Conservation (phyloP, 2,329 filamentous ascomycete genomes). For the Cadophora malorum region DNA sequence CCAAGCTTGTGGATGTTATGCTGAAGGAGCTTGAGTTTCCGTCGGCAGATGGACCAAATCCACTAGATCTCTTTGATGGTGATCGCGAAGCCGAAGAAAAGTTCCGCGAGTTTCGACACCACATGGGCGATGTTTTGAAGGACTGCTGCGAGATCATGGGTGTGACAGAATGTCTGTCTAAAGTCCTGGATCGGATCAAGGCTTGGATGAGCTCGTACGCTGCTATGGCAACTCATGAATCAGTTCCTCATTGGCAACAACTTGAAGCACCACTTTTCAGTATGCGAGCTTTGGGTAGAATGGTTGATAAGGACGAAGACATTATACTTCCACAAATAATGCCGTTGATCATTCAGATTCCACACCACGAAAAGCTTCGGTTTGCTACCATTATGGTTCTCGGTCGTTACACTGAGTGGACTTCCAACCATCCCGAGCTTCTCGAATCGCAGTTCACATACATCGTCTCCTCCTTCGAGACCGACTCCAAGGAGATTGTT, state of each 20-base stretch:
- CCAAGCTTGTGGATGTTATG: constrained; percentile 90
- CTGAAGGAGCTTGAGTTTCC: constrained; percentile 91
- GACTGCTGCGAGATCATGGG: constrained; percentile 97
- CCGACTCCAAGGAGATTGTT: constrained; percentile 87
- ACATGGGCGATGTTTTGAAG: constrained; percentile 97
- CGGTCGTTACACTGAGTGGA: constrained; percentile 97
- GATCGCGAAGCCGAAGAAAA: constrained; percentile 96
- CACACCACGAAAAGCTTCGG: constrained; percentile 94
- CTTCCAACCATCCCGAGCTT: constrained; percentile 89
- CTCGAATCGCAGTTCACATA: constrained; percentile 93
- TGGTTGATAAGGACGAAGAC: constrained; percentile 89
- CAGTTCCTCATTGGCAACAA: constrained; percentile 94
- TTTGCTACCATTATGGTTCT: constrained; percentile 99
- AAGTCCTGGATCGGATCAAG: constrained; percentile 86
- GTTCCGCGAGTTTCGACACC: constrained; percentile 94
- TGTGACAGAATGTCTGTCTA: constrained; percentile 86
- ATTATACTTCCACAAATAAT: constrained; percentile 91
- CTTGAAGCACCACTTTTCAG: constrained; percentile 94
- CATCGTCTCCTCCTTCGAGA: constrained; percentile 91
- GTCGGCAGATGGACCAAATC: constrained; percentile 69
- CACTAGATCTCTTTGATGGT: constrained; percentile 89
- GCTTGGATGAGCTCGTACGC: constrained; percentile 87
- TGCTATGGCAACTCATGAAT: constrained; percentile 71
- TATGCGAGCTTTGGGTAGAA: constrained; percentile 93
- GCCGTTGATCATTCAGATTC: constrained; percentile 91